A percentile compares a stretch with the other conserved stretches of the same genome.
Conservation (phyloP, 1,284 basidiomycete genomes). For the Grifola frondosa region DNA sequence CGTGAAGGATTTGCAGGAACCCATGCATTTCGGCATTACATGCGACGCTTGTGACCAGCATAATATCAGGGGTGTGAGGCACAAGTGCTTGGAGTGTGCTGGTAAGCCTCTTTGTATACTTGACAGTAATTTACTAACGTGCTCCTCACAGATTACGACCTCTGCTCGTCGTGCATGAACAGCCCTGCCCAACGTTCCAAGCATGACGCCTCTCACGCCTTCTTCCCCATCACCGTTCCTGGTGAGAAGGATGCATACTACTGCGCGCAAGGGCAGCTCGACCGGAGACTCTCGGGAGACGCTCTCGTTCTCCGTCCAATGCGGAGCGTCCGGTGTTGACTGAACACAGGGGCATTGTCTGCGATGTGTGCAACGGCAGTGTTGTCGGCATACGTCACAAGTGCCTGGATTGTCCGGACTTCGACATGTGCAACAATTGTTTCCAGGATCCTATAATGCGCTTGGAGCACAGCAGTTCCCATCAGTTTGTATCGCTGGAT, state of each 20-base stretch:
- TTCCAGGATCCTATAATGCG: slow-evolving; percentile 42
- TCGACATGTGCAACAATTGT: slow-evolving; percentile 69
- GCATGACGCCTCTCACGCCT: slow-evolving; percentile 15
- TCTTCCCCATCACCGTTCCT: slow-evolving; percentile 6
- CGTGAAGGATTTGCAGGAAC: slow-evolving; percentile 40
- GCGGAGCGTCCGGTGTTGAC: slow-evolving; percentile 20
- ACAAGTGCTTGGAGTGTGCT: slow-evolving; percentile 70
- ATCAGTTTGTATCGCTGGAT: slow-evolving; percentile 68
- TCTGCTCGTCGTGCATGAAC: slow-evolving; percentile 61
- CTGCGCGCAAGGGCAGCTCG: slow-evolving; percentile 48
- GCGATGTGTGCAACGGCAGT: slow-evolving; percentile 55
- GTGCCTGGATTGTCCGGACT: slow-evolving; percentile 75
- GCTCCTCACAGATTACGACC: slow-evolving; percentile 55
- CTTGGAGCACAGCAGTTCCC: slow-evolving; percentile 26
- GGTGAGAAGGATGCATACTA: slow-evolving; percentile 9
- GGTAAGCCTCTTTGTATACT: slow-evolving; percentile 10
- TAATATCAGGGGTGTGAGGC: slow-evolving; percentile 43
- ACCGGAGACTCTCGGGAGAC: slow-evolving; percentile 14
- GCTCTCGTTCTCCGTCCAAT: not conserved
- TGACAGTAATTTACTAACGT: not conserved
- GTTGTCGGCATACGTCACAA: slow-evolving; percentile 69
- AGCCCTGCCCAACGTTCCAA: slow-evolving; percentile 38
- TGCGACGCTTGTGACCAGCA: slow-evolving; percentile 70
- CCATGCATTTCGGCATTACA: slow-evolving; percentile 23
- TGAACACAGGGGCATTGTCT: slow-evolving; percentile 53